Base-by-base conservation (phyloP, 2,329 filamentous ascomycete species). In the Fusarium sp. region DNA sequence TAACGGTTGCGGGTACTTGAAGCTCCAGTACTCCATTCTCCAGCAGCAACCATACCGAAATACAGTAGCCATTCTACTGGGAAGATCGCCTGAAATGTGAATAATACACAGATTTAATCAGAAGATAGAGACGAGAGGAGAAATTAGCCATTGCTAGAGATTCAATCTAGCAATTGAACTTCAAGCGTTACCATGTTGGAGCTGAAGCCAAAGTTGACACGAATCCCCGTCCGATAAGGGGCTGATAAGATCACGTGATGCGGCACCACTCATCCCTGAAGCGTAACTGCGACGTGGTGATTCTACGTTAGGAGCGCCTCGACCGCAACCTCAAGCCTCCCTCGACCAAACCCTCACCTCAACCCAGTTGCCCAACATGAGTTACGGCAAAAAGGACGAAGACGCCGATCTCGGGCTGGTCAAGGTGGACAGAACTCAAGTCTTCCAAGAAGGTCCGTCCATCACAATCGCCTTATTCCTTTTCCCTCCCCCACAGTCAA, bases 311-410 rank as follows among this genome's bases (percentile, higher is more conserved):
- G 68, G 68, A 68, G 68, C 57, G 72, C 68, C 65, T 70, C 70
- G 74, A 70, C 71, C 74, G 74, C 68, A 77, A 75, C 72, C 74
- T 75, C 75, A 76, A 76, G 75, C 74, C 74, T 77, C 74, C 75
- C 71, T 75, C 71, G 74, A 77, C 74, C 72, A 74, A 71, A 72
- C 70, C 73, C 57, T 43, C 21, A 58, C 70, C 69, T 68, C 73
- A 71, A 76, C 74, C 75, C 74, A 76, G 75, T 75, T 77, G 82
- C 83, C 83, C 84, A 89, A 74, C 78, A 97, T 97, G 94, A 96
- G 92, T 84, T 97, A 96, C 89, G 91, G 95, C 86, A 99, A 99
- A 86, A 98, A 97, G 87, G 95, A 99, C 83, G 96, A 98, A 88
- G 96, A 99, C 86, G 93, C 91, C 79, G 95, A 98, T 80, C 89